Evolutionary conservation across 1,139 yeast species (phyloP).

Genomic region (Kodamaea plutei): DNA sequence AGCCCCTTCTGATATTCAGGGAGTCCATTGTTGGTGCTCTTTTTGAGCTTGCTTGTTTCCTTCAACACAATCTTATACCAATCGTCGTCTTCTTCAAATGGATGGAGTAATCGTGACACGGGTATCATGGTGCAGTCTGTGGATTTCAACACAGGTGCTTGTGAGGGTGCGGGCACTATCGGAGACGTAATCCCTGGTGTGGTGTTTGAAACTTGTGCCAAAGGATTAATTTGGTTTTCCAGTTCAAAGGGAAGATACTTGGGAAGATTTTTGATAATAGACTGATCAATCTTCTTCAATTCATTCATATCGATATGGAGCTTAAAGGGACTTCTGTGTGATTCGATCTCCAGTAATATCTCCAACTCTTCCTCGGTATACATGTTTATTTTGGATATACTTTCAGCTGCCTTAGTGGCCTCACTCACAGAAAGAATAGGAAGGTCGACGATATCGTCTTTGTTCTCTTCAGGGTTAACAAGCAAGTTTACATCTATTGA

Average conservation of each 20-base stretch:
- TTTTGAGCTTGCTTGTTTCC: conserved; percentile 28
- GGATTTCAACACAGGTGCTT: conserved; percentile 15
- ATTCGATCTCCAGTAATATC: conserved; percentile 5
- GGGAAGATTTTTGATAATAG: conserved; percentile 53
- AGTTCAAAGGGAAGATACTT: conserved; percentile 49
- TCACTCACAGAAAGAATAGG: conserved; percentile 1
- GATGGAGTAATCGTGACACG: conserved; percentile 59
- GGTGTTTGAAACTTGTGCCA: neutral
- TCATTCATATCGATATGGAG: conserved; percentile 49
- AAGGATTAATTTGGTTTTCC: conserved; percentile 14
- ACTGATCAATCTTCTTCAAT: conserved; percentile 50
- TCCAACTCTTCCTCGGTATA: conserved; percentile 6
- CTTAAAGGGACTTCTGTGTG: conserved; percentile 48
- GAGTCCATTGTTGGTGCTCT: conserved; percentile 16
- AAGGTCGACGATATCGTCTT: conserved; percentile 3
- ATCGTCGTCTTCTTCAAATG: conserved; percentile 57
- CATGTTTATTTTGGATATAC: neutral
- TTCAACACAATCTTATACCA: conserved; percentile 61
- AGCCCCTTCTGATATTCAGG: conserved; percentile 53
- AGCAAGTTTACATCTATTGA: neutral
- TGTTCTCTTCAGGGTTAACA: neutral
- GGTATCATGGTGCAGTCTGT: conserved; percentile 37
- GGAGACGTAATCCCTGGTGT: neutral
- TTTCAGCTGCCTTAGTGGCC: conserved; percentile 1
- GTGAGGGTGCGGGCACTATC: conserved; percentile 4